Evolutionary conservation across 2,329 filamentous ascomycete species (phyloP).

Genomic region (Aspergillus tamarii): DNA sequence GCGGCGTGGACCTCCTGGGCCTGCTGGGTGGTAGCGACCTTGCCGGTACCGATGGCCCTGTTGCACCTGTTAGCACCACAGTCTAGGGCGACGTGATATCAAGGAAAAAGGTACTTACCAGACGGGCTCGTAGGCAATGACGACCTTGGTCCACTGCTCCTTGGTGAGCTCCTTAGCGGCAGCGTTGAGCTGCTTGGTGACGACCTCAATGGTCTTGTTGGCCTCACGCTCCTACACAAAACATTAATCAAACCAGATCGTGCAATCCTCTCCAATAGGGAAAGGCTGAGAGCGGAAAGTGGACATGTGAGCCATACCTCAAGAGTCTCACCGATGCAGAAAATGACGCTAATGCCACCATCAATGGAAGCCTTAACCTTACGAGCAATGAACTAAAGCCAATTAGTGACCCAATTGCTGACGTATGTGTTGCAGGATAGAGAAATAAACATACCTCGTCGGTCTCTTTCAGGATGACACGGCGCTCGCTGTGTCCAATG

Average conservation of each 20-base stretch:
- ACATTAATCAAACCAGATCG: constrained; percentile 19
- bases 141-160: constrained; percentile 89
- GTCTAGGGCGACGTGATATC: background rate
- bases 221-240: constrained; percentile 71
- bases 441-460: constrained; percentile 59
- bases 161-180: constrained; percentile 68
- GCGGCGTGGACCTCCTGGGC: constrained; percentile 92
- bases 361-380: constrained; percentile 95
- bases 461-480: constrained; percentile 83
- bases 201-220: constrained; percentile 74
- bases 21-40: constrained; percentile 85
- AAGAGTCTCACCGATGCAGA: constrained; percentile 95
- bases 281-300: background rate
- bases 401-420: constrained; percentile 9
- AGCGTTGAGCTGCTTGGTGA: constrained; percentile 78
- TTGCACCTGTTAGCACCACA: constrained; percentile 7
- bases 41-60: constrained; percentile 82
- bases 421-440: background rate
- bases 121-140: constrained; percentile 98
- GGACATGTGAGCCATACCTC: constrained; percentile 54
- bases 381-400: constrained; percentile 70
- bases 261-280: background rate
- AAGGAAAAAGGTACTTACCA: constrained; percentile 64
- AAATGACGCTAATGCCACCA: constrained; percentile 85
- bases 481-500: constrained; percentile 92